phyloP scores from a whole-genome alignment of 371 early-diverging fungal species.

The Homolaphlyctis polyrhiza region DNA sequence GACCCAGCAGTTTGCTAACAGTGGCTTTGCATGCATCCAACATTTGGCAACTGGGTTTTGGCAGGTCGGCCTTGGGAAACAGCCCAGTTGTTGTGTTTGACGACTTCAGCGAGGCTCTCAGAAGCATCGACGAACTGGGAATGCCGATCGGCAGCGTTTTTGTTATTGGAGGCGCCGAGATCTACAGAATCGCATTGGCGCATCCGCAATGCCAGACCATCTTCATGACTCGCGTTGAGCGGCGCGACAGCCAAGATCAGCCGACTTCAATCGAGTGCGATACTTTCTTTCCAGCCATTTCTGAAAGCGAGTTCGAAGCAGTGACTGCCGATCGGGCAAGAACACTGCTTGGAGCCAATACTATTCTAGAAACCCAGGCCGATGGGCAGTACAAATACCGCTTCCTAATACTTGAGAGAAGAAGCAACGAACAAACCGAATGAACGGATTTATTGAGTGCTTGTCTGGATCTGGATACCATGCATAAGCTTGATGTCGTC shows the following conservation, averaged over 20 bases:
- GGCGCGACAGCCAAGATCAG: not conserved
- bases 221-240: conserved; percentile 55
- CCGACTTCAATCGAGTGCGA: conserved; percentile 44
- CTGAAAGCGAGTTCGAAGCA: not conserved
- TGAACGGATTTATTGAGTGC: too few species aligned
- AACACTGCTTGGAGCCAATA: not conserved
- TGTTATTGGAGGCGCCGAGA: conserved; percentile 62
- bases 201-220: conserved; percentile 50
- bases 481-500: conserved; percentile 91
- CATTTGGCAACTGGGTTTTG: too few species aligned
- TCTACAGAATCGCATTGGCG: conserved; percentile 52
- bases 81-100: conserved; percentile 12
- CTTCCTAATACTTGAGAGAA: too few species aligned
- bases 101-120: conserved; percentile 51
- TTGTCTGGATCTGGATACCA: conserved; percentile 61
- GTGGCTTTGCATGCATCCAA: too few species aligned
- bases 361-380: not conserved
- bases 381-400: not conserved
- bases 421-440: too few species aligned
- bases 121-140: conserved; percentile 11
- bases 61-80: too few species aligned
- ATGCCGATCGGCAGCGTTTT: conserved; percentile 33
- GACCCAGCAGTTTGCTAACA: too few species aligned
- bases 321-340: not conserved
- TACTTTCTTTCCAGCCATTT: conserved; percentile 60